Percentiles rank a stretch among this genome's conserved stretches.
Evolutionary conservation across 2,329 filamentous ascomycete genomes (phyloP).

Genomic region (Colletotrichum falcatum): DNA sequence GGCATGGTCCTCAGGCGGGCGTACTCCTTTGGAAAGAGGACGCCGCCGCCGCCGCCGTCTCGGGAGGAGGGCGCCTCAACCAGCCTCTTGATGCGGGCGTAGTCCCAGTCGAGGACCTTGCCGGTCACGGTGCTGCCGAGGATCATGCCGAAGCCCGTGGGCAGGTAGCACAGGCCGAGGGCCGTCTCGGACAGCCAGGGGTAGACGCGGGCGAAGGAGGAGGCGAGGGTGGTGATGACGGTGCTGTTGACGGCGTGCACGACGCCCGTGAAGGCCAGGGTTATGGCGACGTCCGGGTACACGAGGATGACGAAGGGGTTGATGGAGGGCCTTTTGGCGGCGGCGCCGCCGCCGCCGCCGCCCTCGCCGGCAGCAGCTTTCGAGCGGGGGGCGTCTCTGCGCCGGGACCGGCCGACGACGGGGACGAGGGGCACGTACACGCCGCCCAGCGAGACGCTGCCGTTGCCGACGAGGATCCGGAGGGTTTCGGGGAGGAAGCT

Average conservation of each 20-base stretch:
- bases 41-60: not conserved
- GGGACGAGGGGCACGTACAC: constrained; percentile 42
- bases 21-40: constrained; percentile 46
- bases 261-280: constrained; percentile 48
- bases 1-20: constrained; percentile 47
- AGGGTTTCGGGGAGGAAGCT: constrained; percentile 49
- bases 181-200: constrained; percentile 47
- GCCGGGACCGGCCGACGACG: constrained; percentile 39
- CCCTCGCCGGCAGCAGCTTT: too few relatives aligned
- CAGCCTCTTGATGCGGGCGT: constrained; percentile 43
- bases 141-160: constrained; percentile 49
- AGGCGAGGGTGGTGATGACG: constrained; percentile 51
- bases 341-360: too few relatives aligned
- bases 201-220: constrained; percentile 45
- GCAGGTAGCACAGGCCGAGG: constrained; percentile 49
- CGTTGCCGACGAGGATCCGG: constrained; percentile 47
- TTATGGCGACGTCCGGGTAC: constrained; percentile 48
- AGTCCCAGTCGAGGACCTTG: constrained; percentile 48
- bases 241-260: constrained; percentile 52
- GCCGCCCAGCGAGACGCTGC: constrained; percentile 40
- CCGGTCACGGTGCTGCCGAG: constrained; percentile 47
- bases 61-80: constrained; percentile 19
- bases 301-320: constrained; percentile 50
- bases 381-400: constrained; percentile 16
- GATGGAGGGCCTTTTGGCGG: constrained; percentile 18